Conservation (phyloP, 441 rosid species). For the Metrosideros polymorpha region DNA sequence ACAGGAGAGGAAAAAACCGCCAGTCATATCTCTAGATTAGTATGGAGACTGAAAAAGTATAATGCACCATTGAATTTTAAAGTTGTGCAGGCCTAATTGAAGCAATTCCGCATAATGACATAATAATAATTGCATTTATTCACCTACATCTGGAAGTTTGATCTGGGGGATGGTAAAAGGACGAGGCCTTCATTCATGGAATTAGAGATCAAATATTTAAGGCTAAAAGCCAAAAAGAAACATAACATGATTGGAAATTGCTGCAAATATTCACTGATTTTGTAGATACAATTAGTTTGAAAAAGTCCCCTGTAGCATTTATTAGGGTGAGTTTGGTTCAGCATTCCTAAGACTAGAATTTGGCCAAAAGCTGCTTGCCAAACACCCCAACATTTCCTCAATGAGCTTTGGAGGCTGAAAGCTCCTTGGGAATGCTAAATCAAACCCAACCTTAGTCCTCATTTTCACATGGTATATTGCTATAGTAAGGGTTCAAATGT, state of each 20-base stretch:
- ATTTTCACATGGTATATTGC: background rate
- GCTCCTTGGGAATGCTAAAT: too few species aligned
- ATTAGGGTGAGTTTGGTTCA: too few species aligned
- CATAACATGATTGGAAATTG: background rate
- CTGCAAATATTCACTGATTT: background rate
- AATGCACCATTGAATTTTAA: background rate
- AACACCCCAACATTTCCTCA: too few species aligned
- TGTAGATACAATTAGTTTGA: background rate
- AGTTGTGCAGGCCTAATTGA: background rate
- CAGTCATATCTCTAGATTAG: background rate
- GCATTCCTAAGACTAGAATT: too few species aligned
- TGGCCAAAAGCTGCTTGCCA: too few species aligned
- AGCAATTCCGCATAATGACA: background rate
- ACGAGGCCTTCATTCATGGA: background rate
- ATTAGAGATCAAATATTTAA: background rate
- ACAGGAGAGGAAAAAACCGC: background rate
- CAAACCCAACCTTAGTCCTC: too few species aligned
- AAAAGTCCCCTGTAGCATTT: background rate
- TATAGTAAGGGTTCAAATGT: background rate
- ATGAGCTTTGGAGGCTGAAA: too few species aligned
- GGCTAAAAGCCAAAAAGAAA: background rate
- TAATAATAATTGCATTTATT: background rate
- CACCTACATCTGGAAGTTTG: background rate
- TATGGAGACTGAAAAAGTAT: background rate
- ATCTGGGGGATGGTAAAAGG: background rate